phyloP scores from a whole-genome alignment of 306 rosid genomes.

The Quercus dentata region DNA sequence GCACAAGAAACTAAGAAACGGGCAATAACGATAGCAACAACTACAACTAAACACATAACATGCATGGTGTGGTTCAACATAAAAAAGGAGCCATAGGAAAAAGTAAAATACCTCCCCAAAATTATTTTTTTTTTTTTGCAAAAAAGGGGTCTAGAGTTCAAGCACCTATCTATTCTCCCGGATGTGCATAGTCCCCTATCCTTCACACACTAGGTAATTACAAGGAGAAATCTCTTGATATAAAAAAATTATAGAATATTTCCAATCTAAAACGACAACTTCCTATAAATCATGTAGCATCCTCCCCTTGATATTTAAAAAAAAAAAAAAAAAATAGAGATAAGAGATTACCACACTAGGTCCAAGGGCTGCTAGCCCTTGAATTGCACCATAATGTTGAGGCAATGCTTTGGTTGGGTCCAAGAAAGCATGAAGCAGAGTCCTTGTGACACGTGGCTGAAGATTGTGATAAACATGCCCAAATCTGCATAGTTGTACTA shows the following conservation, averaged over 20 bases:
- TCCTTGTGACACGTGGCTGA: constrained; percentile 79
- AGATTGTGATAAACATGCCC: constrained; percentile 87
- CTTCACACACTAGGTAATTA: too few relatives aligned
- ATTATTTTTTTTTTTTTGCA: background rate
- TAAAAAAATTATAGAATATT: background rate
- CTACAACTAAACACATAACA: background rate
- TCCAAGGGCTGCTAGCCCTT: constrained; percentile 88
- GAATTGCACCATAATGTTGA: constrained; percentile 95
- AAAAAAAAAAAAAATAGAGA: background rate
- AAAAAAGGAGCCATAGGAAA: background rate
- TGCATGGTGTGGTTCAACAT: background rate
- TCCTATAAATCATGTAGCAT: background rate
- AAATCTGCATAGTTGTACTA: constrained; percentile 50
- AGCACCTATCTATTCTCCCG: too few relatives aligned
- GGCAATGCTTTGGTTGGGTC: constrained; percentile 80
- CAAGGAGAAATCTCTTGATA: too few relatives aligned
- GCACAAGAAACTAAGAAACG: constrained; percentile 5
- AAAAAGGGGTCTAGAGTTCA: too few relatives aligned
- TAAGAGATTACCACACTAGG: constrained; percentile 60
- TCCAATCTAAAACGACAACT: constrained; percentile 11
- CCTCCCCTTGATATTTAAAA: background rate
- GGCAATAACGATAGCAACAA: constrained; percentile 1
- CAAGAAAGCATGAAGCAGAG: constrained; percentile 82
- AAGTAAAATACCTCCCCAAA: constrained; percentile 1
- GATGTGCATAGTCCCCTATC: too few relatives aligned